Conservation (phyloP, 148 eudicot species). For the Cornus suecica region DNA sequence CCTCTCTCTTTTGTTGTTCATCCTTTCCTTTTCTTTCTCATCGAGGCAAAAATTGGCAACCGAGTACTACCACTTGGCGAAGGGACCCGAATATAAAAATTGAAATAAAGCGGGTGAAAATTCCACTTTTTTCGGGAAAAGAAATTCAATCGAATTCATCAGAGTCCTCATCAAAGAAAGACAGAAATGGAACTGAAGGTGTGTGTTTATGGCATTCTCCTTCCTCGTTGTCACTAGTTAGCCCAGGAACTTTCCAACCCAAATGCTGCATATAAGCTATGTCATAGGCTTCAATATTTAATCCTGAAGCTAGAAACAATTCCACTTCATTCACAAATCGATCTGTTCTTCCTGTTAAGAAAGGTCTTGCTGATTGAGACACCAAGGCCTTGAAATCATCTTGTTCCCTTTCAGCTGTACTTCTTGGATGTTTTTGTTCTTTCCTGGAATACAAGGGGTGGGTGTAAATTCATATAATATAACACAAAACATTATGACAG, state of each 20-base stretch:
- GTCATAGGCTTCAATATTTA: conserved; percentile 73
- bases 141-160: conserved; percentile 42
- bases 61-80: not conserved
- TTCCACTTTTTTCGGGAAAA: not conserved
- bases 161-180: conserved; percentile 55
- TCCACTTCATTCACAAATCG: conserved; percentile 68
- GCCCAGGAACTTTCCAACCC: conserved; percentile 53
- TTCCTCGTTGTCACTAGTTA: conserved; percentile 27
- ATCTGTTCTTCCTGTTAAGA: conserved; percentile 61
- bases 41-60: not conserved
- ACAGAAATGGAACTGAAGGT: conserved; percentile 30
- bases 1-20: not conserved
- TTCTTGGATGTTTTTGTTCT: conserved; percentile 26
- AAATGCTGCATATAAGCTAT: conserved; percentile 51
- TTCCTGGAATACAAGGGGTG: conserved; percentile 35
- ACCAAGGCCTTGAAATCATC: conserved; percentile 55
- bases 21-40: not conserved
- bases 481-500: not conserved
- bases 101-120: not conserved
- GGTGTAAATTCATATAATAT: not conserved
- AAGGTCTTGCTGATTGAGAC: conserved; percentile 61
- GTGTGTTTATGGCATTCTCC: conserved; percentile 23
- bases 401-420: conserved; percentile 32
- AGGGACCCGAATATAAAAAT: not conserved
- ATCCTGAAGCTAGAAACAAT: conserved; percentile 71